Base-by-base conservation (phyloP, 2,329 filamentous ascomycete genomes). In the Elsinoe fawcettii region DNA sequence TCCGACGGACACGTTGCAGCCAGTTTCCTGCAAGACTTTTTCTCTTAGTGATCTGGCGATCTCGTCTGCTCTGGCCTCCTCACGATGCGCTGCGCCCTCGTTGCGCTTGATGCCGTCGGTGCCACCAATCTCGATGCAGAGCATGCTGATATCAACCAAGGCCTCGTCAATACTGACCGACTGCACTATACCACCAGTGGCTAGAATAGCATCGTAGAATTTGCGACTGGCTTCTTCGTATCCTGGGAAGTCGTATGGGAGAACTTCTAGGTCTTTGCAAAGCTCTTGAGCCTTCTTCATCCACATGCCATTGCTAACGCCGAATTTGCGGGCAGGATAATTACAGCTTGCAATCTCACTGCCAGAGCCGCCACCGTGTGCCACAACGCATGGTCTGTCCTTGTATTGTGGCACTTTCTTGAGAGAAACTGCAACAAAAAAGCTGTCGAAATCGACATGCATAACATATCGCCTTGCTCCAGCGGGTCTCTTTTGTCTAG, bases 221-320 rank as follows among this genome's bases (percentile, higher is more conserved):
- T 83, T 78, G 57, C 82, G 80, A 66, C 93, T 99, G 1, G 91
- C 90, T 59, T 91, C 87, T 74, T 99, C 93, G 64, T 99, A 99
- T 0, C 85, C 92, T 1, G 88, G 86, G 67, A 97, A 99, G 66
- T 99, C 91, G 65, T 99, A 99, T 0, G 91, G 88, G n/a, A 99
- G 69, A 1, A 97, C 85, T 63, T 95, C 90, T 16, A 99, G 76
- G 20, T 90, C 83, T 0, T 92, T 86, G 66, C 90, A 99, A 16
- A 93, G 71, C 63, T 93, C 86, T 59, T 86, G 77, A 0, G 93
- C 93, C 32, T 81, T 80, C 69, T 92, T 95, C 92, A 99, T 97
- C 93, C 95, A 99, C 93, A 97, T 99, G 36, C 95, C 95, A 64
- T 99, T 99, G 68, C 91, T 96, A 56, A 99, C 79, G 1, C 92